Evolutionary conservation across 2,329 filamentous ascomycete genomes (phyloP).

Genomic region (Penicillium sclerotiorum): DNA sequence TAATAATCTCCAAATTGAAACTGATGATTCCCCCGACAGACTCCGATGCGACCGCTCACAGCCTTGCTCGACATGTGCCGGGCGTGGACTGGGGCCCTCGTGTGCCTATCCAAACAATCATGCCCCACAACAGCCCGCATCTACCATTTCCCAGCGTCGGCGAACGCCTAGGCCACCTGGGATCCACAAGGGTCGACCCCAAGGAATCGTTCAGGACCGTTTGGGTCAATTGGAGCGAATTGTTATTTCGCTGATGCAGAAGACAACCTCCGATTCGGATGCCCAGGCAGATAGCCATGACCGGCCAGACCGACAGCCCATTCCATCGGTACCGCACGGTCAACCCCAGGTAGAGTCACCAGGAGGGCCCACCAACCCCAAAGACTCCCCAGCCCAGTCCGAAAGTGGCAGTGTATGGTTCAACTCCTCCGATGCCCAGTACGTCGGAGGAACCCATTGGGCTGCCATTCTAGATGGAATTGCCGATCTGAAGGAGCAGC

Average conservation of each 20-base stretch:
- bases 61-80: too few relatives aligned
- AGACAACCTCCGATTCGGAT: not conserved
- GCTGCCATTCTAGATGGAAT: conserved; percentile 1
- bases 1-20: too few relatives aligned
- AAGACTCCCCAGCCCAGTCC: not conserved
- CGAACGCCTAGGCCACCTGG: too few relatives aligned
- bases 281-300: not conserved
- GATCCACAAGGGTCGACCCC: not conserved
- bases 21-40: too few relatives aligned
- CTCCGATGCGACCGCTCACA: too few relatives aligned
- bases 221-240: not conserved
- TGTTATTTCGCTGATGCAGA: not conserved
- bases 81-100: too few relatives aligned
- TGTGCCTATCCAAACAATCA: too few relatives aligned
- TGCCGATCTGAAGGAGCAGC: not conserved
- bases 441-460: conserved; percentile 1
- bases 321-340: not conserved
- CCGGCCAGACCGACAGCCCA: not conserved
- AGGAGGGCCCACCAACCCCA: too few relatives aligned
- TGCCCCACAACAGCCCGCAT: too few relatives aligned
- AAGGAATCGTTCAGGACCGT: not conserved
- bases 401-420: not conserved
- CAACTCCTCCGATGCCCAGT: not conserved
- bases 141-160: too few relatives aligned
- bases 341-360: not conserved